Evolutionary conservation across 2,329 filamentous ascomycete species (phyloP), one percentile per base, ranked within the genome.

Genomic region (Pseudogymnoascus verrucosus): DNA sequence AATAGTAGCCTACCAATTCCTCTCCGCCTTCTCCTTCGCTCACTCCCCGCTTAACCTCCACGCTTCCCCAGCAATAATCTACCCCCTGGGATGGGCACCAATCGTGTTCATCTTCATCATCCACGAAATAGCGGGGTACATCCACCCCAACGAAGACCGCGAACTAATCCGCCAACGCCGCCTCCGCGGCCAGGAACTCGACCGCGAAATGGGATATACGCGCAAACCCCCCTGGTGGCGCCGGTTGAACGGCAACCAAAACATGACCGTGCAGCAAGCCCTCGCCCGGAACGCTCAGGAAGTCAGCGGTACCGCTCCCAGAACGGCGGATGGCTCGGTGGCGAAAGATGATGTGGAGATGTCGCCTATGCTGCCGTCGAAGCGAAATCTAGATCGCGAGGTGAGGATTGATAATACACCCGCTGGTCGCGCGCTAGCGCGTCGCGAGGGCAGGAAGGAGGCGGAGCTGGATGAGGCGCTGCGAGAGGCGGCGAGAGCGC

Each of bases 101-200:
- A 74, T 79, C 1, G 74, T 88, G 1, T 72, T 87, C 14, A 84
- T 89, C 60, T 67, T 89, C 47, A 68, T 80, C 21, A 74, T 84
- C 39, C 81, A 87, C 65, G 73, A 79, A 64, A 63, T 79, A 4
- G 80, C 80, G 40, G 89, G 88, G 11, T 85, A 83, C 69, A 66
- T 81, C n/a, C 82, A 84, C 31, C 81, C 84, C 19, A 92, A 92
- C 68, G 89, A 92, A 74, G 89, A 92, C 71, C 80, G 79, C 64
- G 79, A 86, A 62, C 79, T 91, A n/a, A 82, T 89, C 36, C 77
- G 80, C 31, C 86, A 89, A 73, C 81, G 89, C 60, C 80, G 82
- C 3, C 74, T 78, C 36, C 82, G 87, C 7, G 85, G 84, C 5
- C 76, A 77, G 3, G 74, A 77, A 23, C 74, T 82, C 16, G 85